These are phyloP conservation scores for Echria macrotheca DNA, from an alignment of 495 filamentous ascomycete species.

Conservation along the genomic window DNA sequence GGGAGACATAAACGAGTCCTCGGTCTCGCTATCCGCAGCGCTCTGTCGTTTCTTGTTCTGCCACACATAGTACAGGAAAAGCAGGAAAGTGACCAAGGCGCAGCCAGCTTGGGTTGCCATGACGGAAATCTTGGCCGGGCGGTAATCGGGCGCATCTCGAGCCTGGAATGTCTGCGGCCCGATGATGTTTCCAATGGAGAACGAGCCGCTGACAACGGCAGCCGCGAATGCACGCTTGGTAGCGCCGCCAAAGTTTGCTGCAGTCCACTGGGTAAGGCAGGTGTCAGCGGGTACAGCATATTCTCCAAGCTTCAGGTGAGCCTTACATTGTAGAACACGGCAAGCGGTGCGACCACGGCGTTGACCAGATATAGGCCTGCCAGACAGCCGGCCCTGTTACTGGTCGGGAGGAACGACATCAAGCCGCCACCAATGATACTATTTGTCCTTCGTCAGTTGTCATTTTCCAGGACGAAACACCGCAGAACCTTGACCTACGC, in stretches of 20 bases:
- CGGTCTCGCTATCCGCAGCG: constrained; percentile 16
- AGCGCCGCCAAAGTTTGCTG: constrained; percentile 32
- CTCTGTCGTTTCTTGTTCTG: constrained; percentile 29
- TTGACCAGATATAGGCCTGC: constrained; percentile 63
- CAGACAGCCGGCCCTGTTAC: constrained; percentile 44
- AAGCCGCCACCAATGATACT: constrained; percentile 51
- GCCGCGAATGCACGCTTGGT: constrained; percentile 39
- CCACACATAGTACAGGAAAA: constrained; percentile 34
- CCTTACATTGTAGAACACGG: constrained; percentile 37
- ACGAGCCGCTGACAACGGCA: constrained; percentile 52
- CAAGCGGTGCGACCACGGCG: constrained; percentile 47
- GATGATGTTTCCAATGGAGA: constrained; percentile 62
- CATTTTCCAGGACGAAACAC: no score
- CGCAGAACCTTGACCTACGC: constrained; percentile 18
- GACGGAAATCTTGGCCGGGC: constrained; percentile 58
- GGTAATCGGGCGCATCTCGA: constrained; percentile 53
- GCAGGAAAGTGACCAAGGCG: constrained; percentile 26
- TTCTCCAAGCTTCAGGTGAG: neutral
- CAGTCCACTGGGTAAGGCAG: constrained; percentile 26
- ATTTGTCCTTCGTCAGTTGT: constrained; percentile 1
- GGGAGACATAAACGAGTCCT: constrained; percentile 26
- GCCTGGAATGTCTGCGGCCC: constrained; percentile 63
- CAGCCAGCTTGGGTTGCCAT: constrained; percentile 33
- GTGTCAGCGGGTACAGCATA: no score
- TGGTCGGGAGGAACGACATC: constrained; percentile 52